Evolutionary conservation across 2,329 filamentous ascomycete species (phyloP).

Genomic region (Talaromyces atroroseus): DNA sequence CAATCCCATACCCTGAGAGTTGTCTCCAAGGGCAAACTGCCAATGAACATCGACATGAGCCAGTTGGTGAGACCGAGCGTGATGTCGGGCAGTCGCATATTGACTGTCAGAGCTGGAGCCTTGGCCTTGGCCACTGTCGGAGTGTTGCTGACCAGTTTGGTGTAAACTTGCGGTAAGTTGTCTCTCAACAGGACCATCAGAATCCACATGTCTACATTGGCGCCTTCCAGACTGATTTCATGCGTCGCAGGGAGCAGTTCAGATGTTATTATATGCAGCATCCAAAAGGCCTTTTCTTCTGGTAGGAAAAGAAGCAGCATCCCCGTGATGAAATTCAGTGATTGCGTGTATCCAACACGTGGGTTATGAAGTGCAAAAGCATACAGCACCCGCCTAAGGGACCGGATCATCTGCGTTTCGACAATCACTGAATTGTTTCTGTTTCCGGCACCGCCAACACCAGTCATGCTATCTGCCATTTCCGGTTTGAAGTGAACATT

Average conservation of each 20-base stretch:
- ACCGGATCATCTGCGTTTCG: slow-evolving; percentile 73
- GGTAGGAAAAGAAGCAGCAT: slow-evolving; percentile 83
- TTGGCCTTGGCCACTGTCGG: slow-evolving; percentile 32
- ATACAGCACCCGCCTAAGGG: slow-evolving; percentile 77
- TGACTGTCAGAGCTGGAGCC: slow-evolving; percentile 37
- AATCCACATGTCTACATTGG: slow-evolving; percentile 89
- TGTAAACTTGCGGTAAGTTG: slow-evolving; percentile 75
- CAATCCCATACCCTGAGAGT: slow-evolving; percentile 91
- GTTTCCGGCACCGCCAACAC: slow-evolving; percentile 24
- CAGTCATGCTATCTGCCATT: slow-evolving; percentile 18
- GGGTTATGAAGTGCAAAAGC: slow-evolving; percentile 90
- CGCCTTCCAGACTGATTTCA: slow-evolving; percentile 81
- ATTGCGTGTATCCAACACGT: slow-evolving; percentile 90
- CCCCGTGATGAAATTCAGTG: slow-evolving; percentile 88
- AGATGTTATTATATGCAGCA: slow-evolving; percentile 86
- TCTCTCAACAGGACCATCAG: slow-evolving; percentile 84
- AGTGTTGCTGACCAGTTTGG: slow-evolving; percentile 74
- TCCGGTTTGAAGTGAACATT: slow-evolving; percentile 82
- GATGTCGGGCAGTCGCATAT: slow-evolving; percentile 70
- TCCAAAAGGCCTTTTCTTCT: slow-evolving; percentile 88
- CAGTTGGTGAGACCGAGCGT: slow-evolving; percentile 89
- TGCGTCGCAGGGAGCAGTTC: slow-evolving; percentile 87
- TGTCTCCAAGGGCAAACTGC: slow-evolving; percentile 84
- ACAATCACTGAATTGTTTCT: slow-evolving; percentile 34
- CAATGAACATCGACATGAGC: slow-evolving; percentile 98